phyloP scores from a whole-genome alignment of 805 yeast species.

The Candida xyloterini region DNA sequence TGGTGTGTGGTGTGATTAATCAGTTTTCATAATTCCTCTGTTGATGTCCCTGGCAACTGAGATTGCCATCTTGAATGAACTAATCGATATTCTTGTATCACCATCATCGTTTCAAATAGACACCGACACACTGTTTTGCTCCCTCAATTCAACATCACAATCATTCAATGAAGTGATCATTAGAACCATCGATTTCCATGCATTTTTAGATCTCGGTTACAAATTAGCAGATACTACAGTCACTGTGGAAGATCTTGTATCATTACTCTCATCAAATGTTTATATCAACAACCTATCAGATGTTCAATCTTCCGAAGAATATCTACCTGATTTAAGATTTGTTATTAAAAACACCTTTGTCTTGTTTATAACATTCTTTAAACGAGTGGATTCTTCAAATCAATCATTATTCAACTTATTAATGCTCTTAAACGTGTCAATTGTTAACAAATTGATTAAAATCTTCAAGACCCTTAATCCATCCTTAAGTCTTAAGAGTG shows the following conservation, averaged over 20 bases:
- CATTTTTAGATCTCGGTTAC: constrained; percentile 28
- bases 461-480: constrained; percentile 27
- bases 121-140: constrained; percentile 20
- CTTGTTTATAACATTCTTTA: constrained; percentile 25
- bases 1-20: constrained; percentile 3
- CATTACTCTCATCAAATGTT: constrained; percentile 25
- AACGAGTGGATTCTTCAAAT: constrained; percentile 10
- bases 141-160: constrained; percentile 13
- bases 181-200: constrained; percentile 26
- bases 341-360: constrained; percentile 30
- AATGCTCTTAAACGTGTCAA: constrained; percentile 28
- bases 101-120: constrained; percentile 20
- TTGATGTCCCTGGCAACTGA: constrained; percentile 15
- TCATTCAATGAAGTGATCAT: constrained; percentile 13
- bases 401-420: constrained; percentile 21
- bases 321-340: constrained; percentile 29
- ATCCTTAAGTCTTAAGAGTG: constrained; percentile 14
- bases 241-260: constrained; percentile 7
- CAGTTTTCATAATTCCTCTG: neutral
- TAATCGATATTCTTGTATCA: constrained; percentile 23
- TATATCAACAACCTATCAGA: constrained; percentile 26
- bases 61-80: constrained; percentile 23
- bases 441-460: constrained; percentile 29
- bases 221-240: constrained; percentile 17
- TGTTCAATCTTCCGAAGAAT: constrained; percentile 8